A percentile compares a stretch with the other conserved stretches of the same genome.
phyloP scores from a whole-genome alignment of 345 rosid genomes.

The Eucalyptus decipiens region DNA sequence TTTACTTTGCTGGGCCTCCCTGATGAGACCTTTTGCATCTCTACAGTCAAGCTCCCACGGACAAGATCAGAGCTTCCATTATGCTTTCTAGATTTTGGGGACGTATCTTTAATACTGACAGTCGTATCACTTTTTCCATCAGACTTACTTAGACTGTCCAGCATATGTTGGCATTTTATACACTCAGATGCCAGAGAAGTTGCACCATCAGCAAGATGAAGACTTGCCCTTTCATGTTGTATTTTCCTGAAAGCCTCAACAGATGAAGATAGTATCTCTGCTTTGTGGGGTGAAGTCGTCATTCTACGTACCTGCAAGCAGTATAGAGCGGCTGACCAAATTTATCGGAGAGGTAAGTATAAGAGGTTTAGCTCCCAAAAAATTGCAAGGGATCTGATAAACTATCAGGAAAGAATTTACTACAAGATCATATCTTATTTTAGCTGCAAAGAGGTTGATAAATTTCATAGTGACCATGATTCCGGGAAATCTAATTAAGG shows the following conservation, averaged over 20 bases:
- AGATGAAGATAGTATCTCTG: conserved; percentile 66
- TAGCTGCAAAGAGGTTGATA: background rate
- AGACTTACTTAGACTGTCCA: conserved; percentile 6
- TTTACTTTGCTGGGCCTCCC: conserved; percentile 18
- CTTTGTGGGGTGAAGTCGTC: conserved; percentile 68
- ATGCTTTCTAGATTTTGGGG: conserved; percentile 11
- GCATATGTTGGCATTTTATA: conserved; percentile 3
- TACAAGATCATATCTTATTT: background rate
- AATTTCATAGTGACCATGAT: background rate
- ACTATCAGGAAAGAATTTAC: background rate
- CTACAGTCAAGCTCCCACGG: background rate
- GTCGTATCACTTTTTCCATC: conserved; percentile 5
- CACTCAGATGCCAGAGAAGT: conserved; percentile 11
- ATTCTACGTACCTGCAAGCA: conserved; percentile 61
- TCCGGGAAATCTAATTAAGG: background rate
- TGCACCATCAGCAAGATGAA: conserved; percentile 1
- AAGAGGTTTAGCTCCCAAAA: background rate
- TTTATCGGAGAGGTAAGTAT: background rate
- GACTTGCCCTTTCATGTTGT: conserved; percentile 49
- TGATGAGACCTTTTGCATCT: background rate
- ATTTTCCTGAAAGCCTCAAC: conserved; percentile 65
- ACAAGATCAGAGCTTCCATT: conserved; percentile 8
- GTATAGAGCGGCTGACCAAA: background rate
- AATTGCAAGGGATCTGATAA: background rate
- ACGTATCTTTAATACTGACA: conserved; percentile 4